Evolutionary conservation across 78 protist genomes (phyloP).

Genomic region (Dictyostelium firmibasis): DNA sequence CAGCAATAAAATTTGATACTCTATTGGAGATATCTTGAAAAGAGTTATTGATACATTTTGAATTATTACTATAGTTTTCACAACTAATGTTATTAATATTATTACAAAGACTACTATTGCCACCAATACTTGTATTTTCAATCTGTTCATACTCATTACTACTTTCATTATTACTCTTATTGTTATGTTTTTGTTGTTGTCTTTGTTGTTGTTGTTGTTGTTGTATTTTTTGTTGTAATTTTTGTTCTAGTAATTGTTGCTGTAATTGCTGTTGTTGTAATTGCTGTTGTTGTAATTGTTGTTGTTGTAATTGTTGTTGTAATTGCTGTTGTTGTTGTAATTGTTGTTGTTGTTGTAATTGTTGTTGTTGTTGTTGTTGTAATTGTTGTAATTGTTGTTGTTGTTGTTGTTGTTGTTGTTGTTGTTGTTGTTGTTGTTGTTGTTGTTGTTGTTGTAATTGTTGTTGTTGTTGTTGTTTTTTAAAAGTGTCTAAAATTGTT

Average conservation of each 20-base stretch:
- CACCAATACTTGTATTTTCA: not conserved
- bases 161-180: not conserved
- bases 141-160: not conserved
- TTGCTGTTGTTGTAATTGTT: not conserved
- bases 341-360: not conserved
- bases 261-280: not conserved
- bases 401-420: slow-evolving; percentile 11
- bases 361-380: not conserved
- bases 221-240: not conserved
- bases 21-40: not conserved
- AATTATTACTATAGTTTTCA: not conserved
- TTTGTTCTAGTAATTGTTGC: not conserved
- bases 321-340: not conserved
- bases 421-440: slow-evolving; percentile 24
- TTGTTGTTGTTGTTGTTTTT: slow-evolving; percentile 4
- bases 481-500: not conserved
- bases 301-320: slow-evolving; percentile 11
- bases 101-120: not conserved
- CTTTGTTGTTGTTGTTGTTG: slow-evolving; percentile 6
- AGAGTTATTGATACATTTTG: not conserved
- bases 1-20: not conserved
- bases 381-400: slow-evolving; percentile 1
- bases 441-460: slow-evolving; percentile 15
- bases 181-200: not conserved
- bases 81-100: not conserved